Evolutionary conservation across 2,329 filamentous ascomycete genomes (phyloP).

Genomic region (Neopestalotiopsis sp.): DNA sequence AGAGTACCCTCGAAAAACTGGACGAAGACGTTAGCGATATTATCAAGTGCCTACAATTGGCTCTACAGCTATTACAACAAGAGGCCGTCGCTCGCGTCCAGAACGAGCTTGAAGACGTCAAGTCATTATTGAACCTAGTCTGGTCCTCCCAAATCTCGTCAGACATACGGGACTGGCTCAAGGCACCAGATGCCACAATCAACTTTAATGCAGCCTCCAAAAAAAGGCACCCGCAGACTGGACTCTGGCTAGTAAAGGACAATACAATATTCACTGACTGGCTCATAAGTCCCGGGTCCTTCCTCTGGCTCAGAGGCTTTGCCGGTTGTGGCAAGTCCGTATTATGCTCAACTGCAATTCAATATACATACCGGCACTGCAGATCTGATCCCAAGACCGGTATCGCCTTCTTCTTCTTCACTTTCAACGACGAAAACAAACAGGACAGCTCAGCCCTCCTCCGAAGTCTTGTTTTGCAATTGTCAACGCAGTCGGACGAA

Average conservation of each 20-base stretch:
- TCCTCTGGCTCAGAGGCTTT: constrained; percentile 46
- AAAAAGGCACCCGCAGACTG: constrained; percentile 39
- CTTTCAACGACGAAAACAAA: constrained; percentile 42
- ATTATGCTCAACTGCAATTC: constrained; percentile 42
- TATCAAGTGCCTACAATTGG: constrained; percentile 36
- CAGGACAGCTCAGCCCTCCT: constrained; percentile 38
- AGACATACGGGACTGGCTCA: constrained; percentile 38
- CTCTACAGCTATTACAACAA: constrained; percentile 39
- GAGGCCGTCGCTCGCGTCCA: constrained; percentile 30
- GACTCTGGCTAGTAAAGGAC: constrained; percentile 37
- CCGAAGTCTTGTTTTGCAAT: constrained; percentile 39
- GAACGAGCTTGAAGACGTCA: constrained; percentile 34
- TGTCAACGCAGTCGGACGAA: constrained; percentile 33
- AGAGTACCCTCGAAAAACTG: constrained; percentile 44
- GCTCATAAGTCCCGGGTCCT: constrained; percentile 33
- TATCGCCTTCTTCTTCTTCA: constrained; percentile 47
- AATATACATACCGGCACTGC: constrained; percentile 30
- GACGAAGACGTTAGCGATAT: constrained; percentile 42
- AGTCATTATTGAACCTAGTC: constrained; percentile 31
- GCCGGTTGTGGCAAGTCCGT: constrained; percentile 48
- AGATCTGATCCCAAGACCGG: constrained; percentile 29
- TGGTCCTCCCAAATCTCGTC: constrained; percentile 32
- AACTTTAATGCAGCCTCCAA: constrained; percentile 39
- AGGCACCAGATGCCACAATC: constrained; percentile 40
- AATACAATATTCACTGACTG: constrained; percentile 32